A percentile compares a stretch with the other conserved stretches of the same genome.
phyloP scores from a whole-genome alignment of 139 green algal species.

The Pseudopediastrum boryanum region DNA sequence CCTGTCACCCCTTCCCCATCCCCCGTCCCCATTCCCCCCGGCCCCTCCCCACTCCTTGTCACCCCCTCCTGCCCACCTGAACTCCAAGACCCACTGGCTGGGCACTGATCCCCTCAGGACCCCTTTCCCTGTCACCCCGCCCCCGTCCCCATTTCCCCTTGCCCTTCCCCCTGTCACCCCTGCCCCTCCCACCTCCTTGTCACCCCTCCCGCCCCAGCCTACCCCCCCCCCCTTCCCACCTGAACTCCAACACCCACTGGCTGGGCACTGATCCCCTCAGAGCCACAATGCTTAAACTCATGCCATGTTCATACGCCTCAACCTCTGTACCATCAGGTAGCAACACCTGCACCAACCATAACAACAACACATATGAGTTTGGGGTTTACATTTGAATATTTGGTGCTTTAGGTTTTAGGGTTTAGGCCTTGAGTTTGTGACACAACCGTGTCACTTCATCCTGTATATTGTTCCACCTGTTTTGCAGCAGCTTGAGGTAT shows the following conservation, averaged over 20 bases:
- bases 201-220: background rate
- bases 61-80: background rate
- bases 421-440: too few relatives aligned
- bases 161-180: background rate
- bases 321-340: constrained; percentile 41
- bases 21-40: background rate
- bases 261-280: constrained; percentile 67
- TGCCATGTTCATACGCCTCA: constrained; percentile 56
- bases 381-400: too few relatives aligned
- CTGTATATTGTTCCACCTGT: too few relatives aligned
- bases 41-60: background rate
- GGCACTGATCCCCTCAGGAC: constrained; percentile 70
- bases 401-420: too few relatives aligned
- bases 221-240: constrained; percentile 7
- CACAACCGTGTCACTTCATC: too few relatives aligned
- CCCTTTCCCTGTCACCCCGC: constrained; percentile 43
- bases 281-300: constrained; percentile 59
- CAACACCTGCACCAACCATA: constrained; percentile 36
- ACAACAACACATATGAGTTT: background rate
- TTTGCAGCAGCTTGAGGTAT: too few relatives aligned
- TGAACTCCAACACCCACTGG: constrained; percentile 75
- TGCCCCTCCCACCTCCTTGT: background rate
- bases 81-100: background rate
- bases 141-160: background rate
- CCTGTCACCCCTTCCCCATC: background rate